phyloP scores from a whole-genome alignment of 768 basidiomycete species.

The Rhizopogon salebrosus region DNA sequence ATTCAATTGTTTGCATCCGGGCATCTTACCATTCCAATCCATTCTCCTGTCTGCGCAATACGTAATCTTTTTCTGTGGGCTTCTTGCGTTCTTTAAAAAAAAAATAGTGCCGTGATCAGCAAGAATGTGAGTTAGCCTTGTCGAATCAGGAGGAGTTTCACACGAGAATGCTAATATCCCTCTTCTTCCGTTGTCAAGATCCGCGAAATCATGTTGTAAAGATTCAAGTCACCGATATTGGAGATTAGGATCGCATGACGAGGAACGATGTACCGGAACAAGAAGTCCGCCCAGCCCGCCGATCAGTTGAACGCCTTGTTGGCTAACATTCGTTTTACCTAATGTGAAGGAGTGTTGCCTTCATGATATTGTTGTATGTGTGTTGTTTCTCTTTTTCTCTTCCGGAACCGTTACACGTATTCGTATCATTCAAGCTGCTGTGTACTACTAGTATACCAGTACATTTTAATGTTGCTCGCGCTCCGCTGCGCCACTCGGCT shows the following conservation, averaged over 20 bases:
- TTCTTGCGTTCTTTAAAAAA: slow-evolving; percentile 2
- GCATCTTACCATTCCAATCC: neutral
- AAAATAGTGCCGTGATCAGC: slow-evolving; percentile 57
- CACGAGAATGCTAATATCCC: slow-evolving; percentile 3
- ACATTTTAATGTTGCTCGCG: neutral
- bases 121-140: slow-evolving; percentile 52
- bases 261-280: neutral
- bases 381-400: neutral
- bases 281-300: neutral
- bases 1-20: neutral
- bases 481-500: too few species aligned
- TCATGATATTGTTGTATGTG: neutral
- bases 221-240: neutral
- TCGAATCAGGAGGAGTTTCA: neutral
- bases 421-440: neutral
- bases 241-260: neutral
- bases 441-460: neutral
- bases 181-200: slow-evolving; percentile 31
- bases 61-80: slow-evolving; percentile 16
- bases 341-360: neutral
- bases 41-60: slow-evolving; percentile 9
- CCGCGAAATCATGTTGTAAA: slow-evolving; percentile 47
- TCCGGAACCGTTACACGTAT: neutral
- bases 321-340: neutral
- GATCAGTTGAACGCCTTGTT: neutral